phyloP scores from a whole-genome alignment of 2,329 filamentous ascomycete species.

The Trichoderma sp. region DNA sequence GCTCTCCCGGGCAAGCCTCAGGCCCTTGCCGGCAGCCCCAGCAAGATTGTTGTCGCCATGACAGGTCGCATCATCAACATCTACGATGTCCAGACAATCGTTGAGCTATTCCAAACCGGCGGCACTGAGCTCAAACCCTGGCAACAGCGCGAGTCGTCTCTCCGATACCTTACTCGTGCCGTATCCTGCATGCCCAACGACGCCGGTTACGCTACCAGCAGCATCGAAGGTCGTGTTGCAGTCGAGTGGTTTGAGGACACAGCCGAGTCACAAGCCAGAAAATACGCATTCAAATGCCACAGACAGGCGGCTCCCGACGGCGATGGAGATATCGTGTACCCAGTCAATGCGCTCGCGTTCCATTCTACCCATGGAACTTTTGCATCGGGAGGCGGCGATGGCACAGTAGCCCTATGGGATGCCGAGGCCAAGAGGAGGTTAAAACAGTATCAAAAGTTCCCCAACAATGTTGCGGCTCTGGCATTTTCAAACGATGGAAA shows the following conservation, averaged over 20 bases:
- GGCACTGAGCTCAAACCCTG: conserved; percentile 70
- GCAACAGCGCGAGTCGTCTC: conserved; percentile 89
- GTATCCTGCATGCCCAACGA: conserved; percentile 97
- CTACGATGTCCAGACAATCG: conserved; percentile 79
- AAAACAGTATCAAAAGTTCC: conserved; percentile 84
- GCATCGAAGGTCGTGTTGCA: conserved; percentile 92
- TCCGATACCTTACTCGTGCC: conserved; percentile 94
- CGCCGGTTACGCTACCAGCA: conserved; percentile 86
- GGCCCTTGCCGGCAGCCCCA: conserved; percentile 74
- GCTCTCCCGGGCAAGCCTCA: conserved; percentile 85
- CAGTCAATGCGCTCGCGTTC: conserved; percentile 87
- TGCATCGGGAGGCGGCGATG: conserved; percentile 86
- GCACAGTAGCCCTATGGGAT: conserved; percentile 92
- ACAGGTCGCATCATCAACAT: conserved; percentile 90
- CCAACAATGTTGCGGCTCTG: conserved; percentile 75
- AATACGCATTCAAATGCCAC: conserved; percentile 99
- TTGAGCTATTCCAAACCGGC: conserved; percentile 53
- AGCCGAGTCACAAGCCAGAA: conserved; percentile 82
- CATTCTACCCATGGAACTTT: conserved; percentile 84
- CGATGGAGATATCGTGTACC: conserved; percentile 80
- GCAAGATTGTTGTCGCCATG: conserved; percentile 95
- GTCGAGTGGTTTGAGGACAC: conserved; percentile 98
- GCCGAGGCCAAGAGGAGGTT: conserved; percentile 87
- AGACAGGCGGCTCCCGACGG: conserved; percentile 70
- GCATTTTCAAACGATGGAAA: conserved; percentile 78